Evolutionary conservation across 257 asterid species (phyloP).

Genomic region (Scutellaria barbata): DNA sequence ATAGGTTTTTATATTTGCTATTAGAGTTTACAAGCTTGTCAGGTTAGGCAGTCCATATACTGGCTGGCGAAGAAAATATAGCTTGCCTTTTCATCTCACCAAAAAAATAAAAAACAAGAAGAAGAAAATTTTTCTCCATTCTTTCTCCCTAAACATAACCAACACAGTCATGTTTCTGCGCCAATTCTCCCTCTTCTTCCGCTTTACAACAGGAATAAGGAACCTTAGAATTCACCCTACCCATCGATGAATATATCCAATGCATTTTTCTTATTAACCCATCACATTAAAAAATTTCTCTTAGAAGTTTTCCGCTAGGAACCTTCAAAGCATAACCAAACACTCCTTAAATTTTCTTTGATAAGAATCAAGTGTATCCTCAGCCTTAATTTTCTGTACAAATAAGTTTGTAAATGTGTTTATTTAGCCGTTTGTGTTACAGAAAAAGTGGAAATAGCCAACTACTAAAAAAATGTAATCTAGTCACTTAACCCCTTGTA

Average conservation of each 20-base stretch:
- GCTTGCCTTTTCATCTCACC: neutral
- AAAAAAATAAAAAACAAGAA: neutral
- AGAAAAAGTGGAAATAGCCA: too few species aligned
- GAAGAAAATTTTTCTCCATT: neutral
- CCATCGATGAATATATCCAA: too few species aligned
- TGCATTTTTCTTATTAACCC: neutral
- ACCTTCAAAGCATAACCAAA: neutral
- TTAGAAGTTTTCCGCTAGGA: neutral
- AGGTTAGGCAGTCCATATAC: neutral
- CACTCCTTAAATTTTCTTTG: neutral
- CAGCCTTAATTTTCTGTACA: too few species aligned
- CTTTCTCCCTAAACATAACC: neutral
- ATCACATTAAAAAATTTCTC: neutral
- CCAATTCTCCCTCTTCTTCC: too few species aligned
- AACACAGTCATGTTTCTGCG: neutral
- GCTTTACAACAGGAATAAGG: too few species aligned
- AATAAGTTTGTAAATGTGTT: too few species aligned
- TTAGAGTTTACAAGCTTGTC: slow-evolving; percentile 6
- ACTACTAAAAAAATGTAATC: too few species aligned
- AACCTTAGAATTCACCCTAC: too few species aligned
- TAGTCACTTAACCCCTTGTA: too few species aligned
- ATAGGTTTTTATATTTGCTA: neutral
- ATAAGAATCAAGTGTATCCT: neutral
- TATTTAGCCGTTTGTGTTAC: too few species aligned
- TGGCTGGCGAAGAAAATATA: neutral